These are phyloP conservation scores for Nemania sp. DNA, from an alignment of 2,329 filamentous ascomycete species.

Conservation along the genomic window DNA sequence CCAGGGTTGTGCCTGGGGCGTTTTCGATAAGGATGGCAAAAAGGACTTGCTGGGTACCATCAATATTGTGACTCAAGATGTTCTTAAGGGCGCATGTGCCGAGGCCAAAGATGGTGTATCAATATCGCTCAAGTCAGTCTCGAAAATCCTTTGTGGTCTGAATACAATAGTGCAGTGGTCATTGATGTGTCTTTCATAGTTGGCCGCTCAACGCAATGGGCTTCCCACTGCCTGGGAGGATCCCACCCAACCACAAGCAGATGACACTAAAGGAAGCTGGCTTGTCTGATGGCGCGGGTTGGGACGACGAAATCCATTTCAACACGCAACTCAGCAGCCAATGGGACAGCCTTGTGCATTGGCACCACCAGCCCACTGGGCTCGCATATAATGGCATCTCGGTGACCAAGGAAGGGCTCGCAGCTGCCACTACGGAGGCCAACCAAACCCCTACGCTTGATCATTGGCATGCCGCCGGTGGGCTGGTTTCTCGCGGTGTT, in stretches of 20 bases:
- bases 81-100: conserved; percentile 45
- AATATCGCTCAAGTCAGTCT: conserved; percentile 55
- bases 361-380: conserved; percentile 48
- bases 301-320: conserved; percentile 56
- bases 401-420: conserved; percentile 42
- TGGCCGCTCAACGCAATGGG: conserved; percentile 50
- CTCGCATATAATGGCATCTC: conserved; percentile 55
- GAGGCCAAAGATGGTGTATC: conserved; percentile 54
- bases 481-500: conserved; percentile 58
- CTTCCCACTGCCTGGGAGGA: conserved; percentile 42
- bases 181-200: conserved; percentile 30
- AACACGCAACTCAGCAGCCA: conserved; percentile 60
- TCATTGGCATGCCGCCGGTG: conserved; percentile 56
- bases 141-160: not conserved
- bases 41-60: conserved; percentile 56
- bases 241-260: conserved; percentile 42
- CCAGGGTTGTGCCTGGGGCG: conserved; percentile 55
- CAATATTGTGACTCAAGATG: conserved; percentile 54
- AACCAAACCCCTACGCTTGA: conserved; percentile 47
- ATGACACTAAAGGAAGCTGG: conserved; percentile 41
- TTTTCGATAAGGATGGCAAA: conserved; percentile 54
- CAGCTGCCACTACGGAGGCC: conserved; percentile 33
- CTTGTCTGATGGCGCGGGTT: conserved; percentile 37
- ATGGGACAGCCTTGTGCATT: conserved; percentile 58
- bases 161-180: not conserved